Evolutionary conservation across 495 filamentous ascomycete species (phyloP).

Genomic region (Daldinia decipiens): DNA sequence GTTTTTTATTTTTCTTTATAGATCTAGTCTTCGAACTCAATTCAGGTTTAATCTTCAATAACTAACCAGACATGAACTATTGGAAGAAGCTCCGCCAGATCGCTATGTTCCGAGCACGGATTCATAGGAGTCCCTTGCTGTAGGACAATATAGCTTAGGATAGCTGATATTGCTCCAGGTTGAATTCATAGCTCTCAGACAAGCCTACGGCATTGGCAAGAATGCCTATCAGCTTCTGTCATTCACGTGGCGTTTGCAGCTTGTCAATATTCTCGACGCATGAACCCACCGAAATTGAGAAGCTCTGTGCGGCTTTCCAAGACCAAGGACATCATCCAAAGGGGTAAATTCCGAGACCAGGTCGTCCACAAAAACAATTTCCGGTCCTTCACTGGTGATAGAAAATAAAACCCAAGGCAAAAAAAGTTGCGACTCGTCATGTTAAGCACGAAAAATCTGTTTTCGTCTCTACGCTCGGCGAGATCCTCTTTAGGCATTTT

Average conservation of each 20-base stretch:
- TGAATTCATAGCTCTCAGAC: conserved; percentile 11
- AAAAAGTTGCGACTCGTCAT: background rate
- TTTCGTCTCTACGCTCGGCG: background rate
- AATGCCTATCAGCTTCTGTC: conserved; percentile 11
- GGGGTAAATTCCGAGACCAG: conserved; percentile 24
- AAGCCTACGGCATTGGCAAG: background rate
- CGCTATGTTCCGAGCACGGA: conserved; percentile 24
- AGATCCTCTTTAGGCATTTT: background rate
- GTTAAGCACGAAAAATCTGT: background rate
- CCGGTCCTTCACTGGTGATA: conserved; percentile 13
- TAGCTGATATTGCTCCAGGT: conserved; percentile 34
- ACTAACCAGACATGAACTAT: background rate
- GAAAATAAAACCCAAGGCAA: background rate
- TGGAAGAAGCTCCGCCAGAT: conserved; percentile 16
- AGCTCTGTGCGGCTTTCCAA: conserved; percentile 35
- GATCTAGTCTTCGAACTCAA: conserved; percentile 4
- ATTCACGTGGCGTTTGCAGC: conserved; percentile 34
- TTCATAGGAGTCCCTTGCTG: conserved; percentile 22
- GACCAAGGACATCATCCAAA: conserved; percentile 22
- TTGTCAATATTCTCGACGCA: conserved; percentile 33
- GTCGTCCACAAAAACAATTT: conserved; percentile 33
- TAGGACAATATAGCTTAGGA: conserved; percentile 15
- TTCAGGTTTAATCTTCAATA: background rate
- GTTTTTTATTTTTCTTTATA: too few relatives aligned
- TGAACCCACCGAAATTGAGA: conserved; percentile 35